A percentile compares a stretch with the other conserved stretches of the same genome.
These are phyloP conservation scores for Excoecaria agallocha DNA, from an alignment of 345 rosid genomes.

Conservation along the genomic window DNA sequence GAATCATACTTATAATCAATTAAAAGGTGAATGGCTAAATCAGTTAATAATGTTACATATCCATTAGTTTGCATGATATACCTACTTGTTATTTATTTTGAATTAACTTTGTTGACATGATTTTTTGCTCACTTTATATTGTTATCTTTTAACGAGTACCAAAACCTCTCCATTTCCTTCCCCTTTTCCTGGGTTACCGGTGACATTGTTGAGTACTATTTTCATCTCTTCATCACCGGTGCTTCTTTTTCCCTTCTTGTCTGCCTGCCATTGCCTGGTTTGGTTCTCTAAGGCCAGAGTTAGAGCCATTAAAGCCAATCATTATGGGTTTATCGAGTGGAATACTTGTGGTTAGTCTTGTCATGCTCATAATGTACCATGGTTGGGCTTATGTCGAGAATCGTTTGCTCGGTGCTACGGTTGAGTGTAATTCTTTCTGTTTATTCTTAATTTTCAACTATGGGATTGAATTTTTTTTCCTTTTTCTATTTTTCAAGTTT, in stretches of 20 bases:
- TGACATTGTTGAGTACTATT: slow-evolving; percentile 48
- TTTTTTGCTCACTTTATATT: too few relatives aligned
- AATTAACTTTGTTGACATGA: too few relatives aligned
- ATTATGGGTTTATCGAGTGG: slow-evolving; percentile 72
- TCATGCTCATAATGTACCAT: slow-evolving; percentile 83
- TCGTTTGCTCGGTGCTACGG: slow-evolving; percentile 88
- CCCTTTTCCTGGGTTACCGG: slow-evolving; percentile 82
- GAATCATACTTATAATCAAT: too few relatives aligned
- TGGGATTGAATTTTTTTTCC: too few relatives aligned
- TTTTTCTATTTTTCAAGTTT: too few relatives aligned
- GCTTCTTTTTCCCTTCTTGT: slow-evolving; percentile 66
- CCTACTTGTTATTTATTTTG: too few relatives aligned
- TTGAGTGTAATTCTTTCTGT: too few relatives aligned
- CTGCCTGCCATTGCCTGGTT: slow-evolving; percentile 79
- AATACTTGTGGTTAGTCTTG: slow-evolving; percentile 66
- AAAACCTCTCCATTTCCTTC: slow-evolving; percentile 72
- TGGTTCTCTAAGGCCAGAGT: slow-evolving; percentile 61
- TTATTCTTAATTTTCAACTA: too few relatives aligned
- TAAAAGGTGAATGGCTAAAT: too few relatives aligned
- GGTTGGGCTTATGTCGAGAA: slow-evolving; percentile 99
- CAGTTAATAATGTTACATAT: too few relatives aligned
- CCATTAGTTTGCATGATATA: too few relatives aligned
- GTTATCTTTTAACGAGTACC: slow-evolving; percentile 89
- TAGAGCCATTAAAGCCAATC: slow-evolving; percentile 55
- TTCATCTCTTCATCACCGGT: slow-evolving; percentile 61